Conservation (phyloP, 371 early-diverging fungal species). For the Dentiscutata heterogama region DNA sequence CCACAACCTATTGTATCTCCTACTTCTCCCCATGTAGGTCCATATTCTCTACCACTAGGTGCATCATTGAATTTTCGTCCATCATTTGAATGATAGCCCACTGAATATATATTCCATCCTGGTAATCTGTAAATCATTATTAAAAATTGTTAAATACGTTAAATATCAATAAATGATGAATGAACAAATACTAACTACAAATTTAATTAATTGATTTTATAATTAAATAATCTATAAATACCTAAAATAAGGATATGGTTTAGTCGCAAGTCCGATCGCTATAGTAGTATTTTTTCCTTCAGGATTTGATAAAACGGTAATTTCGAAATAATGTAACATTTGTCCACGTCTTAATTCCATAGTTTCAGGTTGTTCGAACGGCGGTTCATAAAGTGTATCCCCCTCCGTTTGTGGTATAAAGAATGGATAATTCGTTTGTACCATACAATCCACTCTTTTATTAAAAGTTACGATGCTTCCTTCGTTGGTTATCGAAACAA, state of each 20-base stretch:
- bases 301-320: conserved; percentile 5
- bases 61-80: conserved; percentile 55
- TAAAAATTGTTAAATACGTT: too few relatives aligned
- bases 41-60: conserved; percentile 46
- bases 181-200: neutral
- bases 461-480: neutral
- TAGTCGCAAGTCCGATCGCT: conserved; percentile 33
- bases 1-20: conserved; percentile 62
- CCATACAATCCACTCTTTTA: neutral
- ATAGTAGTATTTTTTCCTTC: neutral
- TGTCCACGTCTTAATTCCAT: neutral
- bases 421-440: conserved; percentile 41
- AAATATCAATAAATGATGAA: neutral
- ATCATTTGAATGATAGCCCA: conserved; percentile 53
- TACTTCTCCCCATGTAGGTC: conserved; percentile 14
- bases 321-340: conserved; percentile 38
- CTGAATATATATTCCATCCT: conserved; percentile 65
- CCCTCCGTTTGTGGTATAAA: conserved; percentile 9
- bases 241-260: conserved; percentile 41
- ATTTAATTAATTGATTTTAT: neutral
- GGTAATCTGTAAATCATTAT: conserved; percentile 32
- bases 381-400: neutral
- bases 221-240: neutral
- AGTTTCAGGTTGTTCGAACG: neutral
- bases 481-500: neutral